Evolutionary conservation across 169 alveolate genomes (phyloP).

Genomic region (Eimeria sp.): DNA sequence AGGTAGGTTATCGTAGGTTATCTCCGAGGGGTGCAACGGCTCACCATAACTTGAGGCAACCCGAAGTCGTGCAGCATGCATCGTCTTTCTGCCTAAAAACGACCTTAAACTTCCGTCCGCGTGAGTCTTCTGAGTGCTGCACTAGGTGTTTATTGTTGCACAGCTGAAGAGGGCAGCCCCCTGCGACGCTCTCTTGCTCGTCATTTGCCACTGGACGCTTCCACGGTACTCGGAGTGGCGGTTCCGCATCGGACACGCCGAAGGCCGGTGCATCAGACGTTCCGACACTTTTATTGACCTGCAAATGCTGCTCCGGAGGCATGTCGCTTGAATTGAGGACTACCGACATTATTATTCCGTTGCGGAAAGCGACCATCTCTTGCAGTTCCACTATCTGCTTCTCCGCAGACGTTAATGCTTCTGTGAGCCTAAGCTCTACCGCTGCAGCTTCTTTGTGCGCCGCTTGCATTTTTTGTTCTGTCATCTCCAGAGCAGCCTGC

Average conservation of each 20-base stretch:
- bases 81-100: not conserved
- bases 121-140: conserved; percentile 12
- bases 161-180: not conserved
- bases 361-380: not conserved
- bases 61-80: conserved; percentile 16
- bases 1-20: too few species aligned
- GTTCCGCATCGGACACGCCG: not conserved
- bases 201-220: not conserved
- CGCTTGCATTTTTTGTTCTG: not conserved
- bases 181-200: not conserved
- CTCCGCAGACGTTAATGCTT: conserved; percentile 8
- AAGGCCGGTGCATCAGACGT: not conserved
- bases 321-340: not conserved
- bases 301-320: not conserved
- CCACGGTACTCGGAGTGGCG: not conserved
- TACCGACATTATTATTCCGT: conserved; percentile 10
- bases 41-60: conserved; percentile 20
- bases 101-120: conserved; percentile 14
- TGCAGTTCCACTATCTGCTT: not conserved
- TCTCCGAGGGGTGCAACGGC: not conserved
- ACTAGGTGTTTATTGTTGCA: not conserved
- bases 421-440: not conserved
- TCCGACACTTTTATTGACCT: not conserved
- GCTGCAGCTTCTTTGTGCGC: conserved; percentile 36
- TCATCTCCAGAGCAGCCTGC: conserved; percentile 12